Base-by-base conservation (phyloP, 257 asterid genomes). In the Penstemon barbatus region DNA sequence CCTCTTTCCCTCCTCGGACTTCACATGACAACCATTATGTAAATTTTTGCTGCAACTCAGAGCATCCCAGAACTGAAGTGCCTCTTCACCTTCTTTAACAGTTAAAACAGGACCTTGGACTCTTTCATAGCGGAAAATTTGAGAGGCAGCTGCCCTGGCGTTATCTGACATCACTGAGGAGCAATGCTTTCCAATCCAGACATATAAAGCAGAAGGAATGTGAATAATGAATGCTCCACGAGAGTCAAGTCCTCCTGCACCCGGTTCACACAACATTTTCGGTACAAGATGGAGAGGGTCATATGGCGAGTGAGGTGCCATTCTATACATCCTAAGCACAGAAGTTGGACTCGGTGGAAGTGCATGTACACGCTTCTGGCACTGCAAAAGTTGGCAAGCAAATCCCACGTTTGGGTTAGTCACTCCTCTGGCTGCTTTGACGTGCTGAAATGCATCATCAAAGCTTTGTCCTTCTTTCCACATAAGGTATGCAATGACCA, bases 401-500 rank as follows among this genome's bases (percentile, higher is more conserved):
- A 93, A 93, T 40, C 99, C 99, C 81, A 90, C 85, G 44, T 93
- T 90, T 0, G 97, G 99, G 60, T 93, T 86, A 41, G 97, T 79
- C 71, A 93, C 95, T 62, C 96, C 97, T 74, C 99, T 77, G 25
- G 96, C 96, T 33, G 84, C 71, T 80, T 85, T 93, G 8, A 90
- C 99, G 19, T 71, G 83, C 81, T 88, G 92, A 61, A 90, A 89
- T 19, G 99, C 96, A 76, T 85, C 97, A 65, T 90, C 97, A 42
- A 93, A 90, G 75, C 86, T 87, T 69, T 77, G 78, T 56, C 87
- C 87, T 63, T 88, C 77, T 73, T 83, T 93, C 99, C 99, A 93
- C 99, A 93, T 93, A 43, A 93, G 89, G 75, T 93, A 90, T 0
- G 99, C 99, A 65, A 93, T 90, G 54, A 93, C 99, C 85, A 93